Base-by-base conservation (phyloP, 1,284 basidiomycete genomes). In the Leccinum fuscescens region DNA sequence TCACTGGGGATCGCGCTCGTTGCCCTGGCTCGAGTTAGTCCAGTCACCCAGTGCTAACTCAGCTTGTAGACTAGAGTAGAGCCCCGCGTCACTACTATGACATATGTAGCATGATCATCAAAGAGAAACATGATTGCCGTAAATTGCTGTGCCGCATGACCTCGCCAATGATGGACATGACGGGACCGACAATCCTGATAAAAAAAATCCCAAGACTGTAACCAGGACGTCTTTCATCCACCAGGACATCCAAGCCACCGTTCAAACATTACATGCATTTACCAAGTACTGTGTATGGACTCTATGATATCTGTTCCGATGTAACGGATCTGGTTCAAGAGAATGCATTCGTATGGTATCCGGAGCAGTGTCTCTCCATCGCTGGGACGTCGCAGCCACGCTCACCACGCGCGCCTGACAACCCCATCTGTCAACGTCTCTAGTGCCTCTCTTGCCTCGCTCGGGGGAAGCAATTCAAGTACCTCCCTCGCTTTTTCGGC, bases 361-460 rank as follows among this genome's bases (percentile, higher is more conserved):
- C 44, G 24, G 49, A 50, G 15, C 49, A 27, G 14, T 9, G 49
- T 22, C 56, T 37, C 29, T 58, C 56, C 29, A 20, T 8, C 9
- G 31, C 33, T 46, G 22, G 12, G 46, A n/a, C 11, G 20, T 22
- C 6, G 3, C 5, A 27, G 24, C 9, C 15, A 56, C 54, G 42
- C 44, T 67, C 50, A 72, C 73, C 73, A 66, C 31, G 20, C 59
- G 37, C 71, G 65, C 42, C 64, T 82, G 48, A 90, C 80, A 20
- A 89, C 84, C 22, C 80, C 79, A 57, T 89, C 86, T 29, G 87
- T 82, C 65, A 93, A 74, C 22, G 75, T 78, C 62, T 88, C 84
- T 62, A 98, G 76, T 37, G 90, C 92, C 31, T 80, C 77, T 72
- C 87, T 88, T 31, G 93, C 89, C 55, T 93, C 90, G 68, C 90